A percentile compares a stretch with the other conserved stretches of the same genome.
phyloP scores from a whole-genome alignment of 331 rosid genomes.

The Dryas integrifolia region DNA sequence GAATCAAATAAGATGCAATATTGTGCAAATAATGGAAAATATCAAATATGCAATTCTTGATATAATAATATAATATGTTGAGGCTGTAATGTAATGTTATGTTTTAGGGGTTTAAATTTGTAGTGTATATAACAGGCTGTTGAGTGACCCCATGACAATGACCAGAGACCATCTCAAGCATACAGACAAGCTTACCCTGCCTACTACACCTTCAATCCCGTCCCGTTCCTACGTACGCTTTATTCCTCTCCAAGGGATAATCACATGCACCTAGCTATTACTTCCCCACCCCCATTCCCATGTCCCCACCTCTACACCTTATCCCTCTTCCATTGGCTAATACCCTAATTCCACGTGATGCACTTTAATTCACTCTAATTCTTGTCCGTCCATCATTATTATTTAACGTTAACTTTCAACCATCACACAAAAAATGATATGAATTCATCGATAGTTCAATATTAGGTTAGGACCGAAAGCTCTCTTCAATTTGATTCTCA shows the following conservation, averaged over 20 bases:
- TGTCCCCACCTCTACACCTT: neutral
- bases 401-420: too few relatives aligned
- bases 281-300: neutral
- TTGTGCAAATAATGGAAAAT: neutral
- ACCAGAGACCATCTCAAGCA: conserved; percentile 14
- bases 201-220: conserved; percentile 30
- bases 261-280: conserved; percentile 48
- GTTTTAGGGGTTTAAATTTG: too few relatives aligned
- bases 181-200: conserved; percentile 30
- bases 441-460: too few relatives aligned
- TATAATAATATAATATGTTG: too few relatives aligned
- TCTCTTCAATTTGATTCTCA: too few relatives aligned
- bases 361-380: too few relatives aligned
- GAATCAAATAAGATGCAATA: conserved; percentile 5
- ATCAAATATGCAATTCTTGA: neutral
- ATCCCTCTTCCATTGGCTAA: neutral
- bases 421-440: too few relatives aligned
- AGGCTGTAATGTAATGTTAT: neutral
- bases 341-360: neutral
- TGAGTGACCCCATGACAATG: conserved; percentile 50
- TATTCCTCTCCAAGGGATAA: conserved; percentile 20
- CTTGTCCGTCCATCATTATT: too few relatives aligned
- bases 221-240: conserved; percentile 54
- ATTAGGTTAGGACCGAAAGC: too few relatives aligned
- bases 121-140: conserved; percentile 31